Conservation (phyloP, 768 basidiomycete genomes). For the Kwoniella sp. region DNA sequence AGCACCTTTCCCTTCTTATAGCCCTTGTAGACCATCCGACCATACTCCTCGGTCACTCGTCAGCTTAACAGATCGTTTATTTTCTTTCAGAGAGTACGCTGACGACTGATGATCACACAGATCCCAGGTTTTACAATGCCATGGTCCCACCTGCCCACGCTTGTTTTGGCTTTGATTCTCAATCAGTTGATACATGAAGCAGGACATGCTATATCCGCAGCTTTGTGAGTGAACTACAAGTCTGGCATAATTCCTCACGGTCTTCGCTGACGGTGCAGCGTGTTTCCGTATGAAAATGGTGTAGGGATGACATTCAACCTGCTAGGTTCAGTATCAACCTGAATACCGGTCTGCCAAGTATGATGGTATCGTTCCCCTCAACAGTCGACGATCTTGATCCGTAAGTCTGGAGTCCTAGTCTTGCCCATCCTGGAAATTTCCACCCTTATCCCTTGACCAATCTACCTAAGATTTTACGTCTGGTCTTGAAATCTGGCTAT, state of each 20-base stretch:
- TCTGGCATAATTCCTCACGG: too few species aligned
- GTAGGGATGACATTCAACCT: constrained; percentile 70
- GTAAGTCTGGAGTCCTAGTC: constrained; percentile 57
- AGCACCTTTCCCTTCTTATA: too few species aligned
- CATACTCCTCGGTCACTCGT: too few species aligned
- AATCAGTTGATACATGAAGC: constrained; percentile 76
- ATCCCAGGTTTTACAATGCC: constrained; percentile 83
- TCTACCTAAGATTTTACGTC: too few species aligned
- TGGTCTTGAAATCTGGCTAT: too few species aligned
- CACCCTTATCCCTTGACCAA: too few species aligned
- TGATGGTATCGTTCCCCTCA: constrained; percentile 68
- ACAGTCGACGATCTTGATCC: constrained; percentile 58
- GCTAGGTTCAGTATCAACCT: constrained; percentile 66
- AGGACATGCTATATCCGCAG: constrained; percentile 76
- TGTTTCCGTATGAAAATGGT: too few species aligned
- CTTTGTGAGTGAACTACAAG: constrained; percentile 64
- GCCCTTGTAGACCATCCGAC: too few species aligned
- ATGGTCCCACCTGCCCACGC: constrained; percentile 67
- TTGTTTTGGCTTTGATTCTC: constrained; percentile 65
- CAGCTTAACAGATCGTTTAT: too few species aligned
- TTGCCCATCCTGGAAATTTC: too few species aligned
- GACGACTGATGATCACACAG: constrained; percentile 56
- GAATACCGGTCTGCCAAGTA: constrained; percentile 68
- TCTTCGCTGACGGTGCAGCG: constrained; percentile 1
- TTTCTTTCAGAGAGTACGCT: not conserved